phyloP scores from a whole-genome alignment of 1,284 basidiomycete species.

The Trichosporon asahii region DNA sequence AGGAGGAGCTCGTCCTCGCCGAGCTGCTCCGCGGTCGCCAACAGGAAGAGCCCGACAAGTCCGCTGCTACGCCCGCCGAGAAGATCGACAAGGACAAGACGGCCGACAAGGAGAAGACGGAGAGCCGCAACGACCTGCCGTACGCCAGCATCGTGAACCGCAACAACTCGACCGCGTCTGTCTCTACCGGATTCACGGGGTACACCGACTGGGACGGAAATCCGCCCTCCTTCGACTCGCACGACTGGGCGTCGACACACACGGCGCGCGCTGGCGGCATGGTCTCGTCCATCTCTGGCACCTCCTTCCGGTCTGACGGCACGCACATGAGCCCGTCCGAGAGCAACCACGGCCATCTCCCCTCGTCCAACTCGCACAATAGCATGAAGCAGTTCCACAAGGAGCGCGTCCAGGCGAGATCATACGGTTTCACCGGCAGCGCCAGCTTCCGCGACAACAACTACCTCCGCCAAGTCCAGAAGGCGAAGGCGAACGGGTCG shows the following conservation, averaged over 20 bases:
- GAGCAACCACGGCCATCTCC: constrained; percentile 7
- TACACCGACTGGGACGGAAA: constrained; percentile 36
- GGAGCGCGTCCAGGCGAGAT: constrained; percentile 26
- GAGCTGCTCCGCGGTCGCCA: constrained; percentile 35
- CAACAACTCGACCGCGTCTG: constrained; percentile 11
- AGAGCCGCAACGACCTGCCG: constrained; percentile 8
- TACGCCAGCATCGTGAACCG: constrained; percentile 7
- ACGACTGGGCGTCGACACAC: constrained; percentile 15
- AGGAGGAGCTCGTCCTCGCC: constrained; percentile 46
- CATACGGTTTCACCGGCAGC: constrained; percentile 44
- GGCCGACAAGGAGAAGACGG: not conserved
- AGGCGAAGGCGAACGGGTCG: constrained; percentile 18
- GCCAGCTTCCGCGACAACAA: constrained; percentile 39
- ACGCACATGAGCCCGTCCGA: constrained; percentile 11
- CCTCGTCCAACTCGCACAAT: constrained; percentile 8
- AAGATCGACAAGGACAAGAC: not conserved
- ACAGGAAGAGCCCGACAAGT: not conserved
- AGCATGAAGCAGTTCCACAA: constrained; percentile 7
- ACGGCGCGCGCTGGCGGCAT: not conserved
- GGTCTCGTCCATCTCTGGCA: not conserved
- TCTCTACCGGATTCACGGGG: constrained; percentile 8
- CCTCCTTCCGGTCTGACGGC: constrained; percentile 11
- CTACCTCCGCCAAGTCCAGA: constrained; percentile 38
- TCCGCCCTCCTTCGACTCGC: constrained; percentile 27
- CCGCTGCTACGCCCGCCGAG: not conserved